Conservation (phyloP, 164 flowering plant genomes). For the Chimonanthus praecox region DNA sequence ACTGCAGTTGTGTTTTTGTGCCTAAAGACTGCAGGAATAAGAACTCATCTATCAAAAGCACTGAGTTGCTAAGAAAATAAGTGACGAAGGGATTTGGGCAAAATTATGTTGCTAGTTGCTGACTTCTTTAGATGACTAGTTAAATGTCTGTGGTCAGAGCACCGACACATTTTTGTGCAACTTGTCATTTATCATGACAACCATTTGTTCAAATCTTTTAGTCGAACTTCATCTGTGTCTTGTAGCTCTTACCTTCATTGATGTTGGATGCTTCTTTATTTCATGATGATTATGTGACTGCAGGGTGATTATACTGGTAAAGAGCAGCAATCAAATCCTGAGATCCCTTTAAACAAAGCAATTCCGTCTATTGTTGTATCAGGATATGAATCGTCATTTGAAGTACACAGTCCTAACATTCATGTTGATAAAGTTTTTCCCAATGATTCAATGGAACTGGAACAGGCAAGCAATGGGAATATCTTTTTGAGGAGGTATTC, state of each 20-base stretch:
- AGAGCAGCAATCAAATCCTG: slow-evolving; percentile 17
- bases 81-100: no score
- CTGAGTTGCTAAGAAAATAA: background rate
- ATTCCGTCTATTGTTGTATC: slow-evolving; percentile 4
- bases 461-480: slow-evolving; percentile 34
- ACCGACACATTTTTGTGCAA: background rate
- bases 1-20: no score
- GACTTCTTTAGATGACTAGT: no score
- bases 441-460: slow-evolving; percentile 16
- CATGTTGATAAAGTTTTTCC: slow-evolving; percentile 19
- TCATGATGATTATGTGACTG: background rate
- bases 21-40: background rate
- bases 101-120: no score
- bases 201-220: background rate
- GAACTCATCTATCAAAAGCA: background rate
- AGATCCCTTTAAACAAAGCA: slow-evolving; percentile 15
- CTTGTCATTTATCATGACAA: background rate
- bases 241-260: background rate
- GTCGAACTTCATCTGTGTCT: background rate
- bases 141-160: no score
- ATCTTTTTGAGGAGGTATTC: slow-evolving; percentile 62
- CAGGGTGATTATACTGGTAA: slow-evolving; percentile 33
- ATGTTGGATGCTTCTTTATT: background rate
- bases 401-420: slow-evolving; percentile 14
- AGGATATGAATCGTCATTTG: slow-evolving; percentile 16